Percentiles rank a stretch among this genome's conserved stretches.
Evolutionary conservation across 108 stramenopile species (phyloP).

Genomic region (Skeletonema menzelii): DNA sequence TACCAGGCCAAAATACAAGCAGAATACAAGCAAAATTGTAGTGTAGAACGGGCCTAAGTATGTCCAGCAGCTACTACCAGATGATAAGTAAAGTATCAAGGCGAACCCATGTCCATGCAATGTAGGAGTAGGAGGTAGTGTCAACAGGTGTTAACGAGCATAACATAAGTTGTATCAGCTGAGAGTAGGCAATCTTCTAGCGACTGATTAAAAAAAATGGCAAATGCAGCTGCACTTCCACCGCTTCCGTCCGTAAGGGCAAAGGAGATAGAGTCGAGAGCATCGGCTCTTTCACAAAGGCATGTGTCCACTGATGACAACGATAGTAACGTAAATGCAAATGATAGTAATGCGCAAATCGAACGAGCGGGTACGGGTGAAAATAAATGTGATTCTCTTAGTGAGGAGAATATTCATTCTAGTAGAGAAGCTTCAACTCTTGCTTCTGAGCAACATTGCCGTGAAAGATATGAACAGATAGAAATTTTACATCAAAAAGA

Average conservation of each 20-base stretch:
- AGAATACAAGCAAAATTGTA: no score
- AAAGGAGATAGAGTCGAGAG: constrained; percentile 24
- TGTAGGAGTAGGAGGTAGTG: no score
- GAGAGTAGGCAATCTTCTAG: no score
- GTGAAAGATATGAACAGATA: constrained; percentile 21
- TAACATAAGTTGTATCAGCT: no score
- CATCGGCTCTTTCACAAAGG: neutral
- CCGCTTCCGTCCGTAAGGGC: constrained; percentile 38
- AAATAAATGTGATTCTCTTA: neutral
- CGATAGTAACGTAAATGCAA: neutral
- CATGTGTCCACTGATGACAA: neutral
- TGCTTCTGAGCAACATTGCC: neutral
- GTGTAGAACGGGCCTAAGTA: no score
- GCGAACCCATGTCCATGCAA: no score
- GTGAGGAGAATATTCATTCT: neutral
- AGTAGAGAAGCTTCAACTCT: neutral
- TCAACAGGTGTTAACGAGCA: no score
- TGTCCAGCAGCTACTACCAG: no score
- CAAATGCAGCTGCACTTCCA: constrained; percentile 20
- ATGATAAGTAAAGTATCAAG: no score
- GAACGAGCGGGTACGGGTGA: neutral
- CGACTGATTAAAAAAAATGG: neutral
- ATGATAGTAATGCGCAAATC: neutral
- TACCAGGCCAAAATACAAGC: no score
- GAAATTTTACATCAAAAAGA: constrained; percentile 27